Evolutionary conservation across 1,284 basidiomycete genomes (phyloP), one percentile per base, ranked within the genome.

Genomic region (Cutaneotrichosporon daszewskae): DNA sequence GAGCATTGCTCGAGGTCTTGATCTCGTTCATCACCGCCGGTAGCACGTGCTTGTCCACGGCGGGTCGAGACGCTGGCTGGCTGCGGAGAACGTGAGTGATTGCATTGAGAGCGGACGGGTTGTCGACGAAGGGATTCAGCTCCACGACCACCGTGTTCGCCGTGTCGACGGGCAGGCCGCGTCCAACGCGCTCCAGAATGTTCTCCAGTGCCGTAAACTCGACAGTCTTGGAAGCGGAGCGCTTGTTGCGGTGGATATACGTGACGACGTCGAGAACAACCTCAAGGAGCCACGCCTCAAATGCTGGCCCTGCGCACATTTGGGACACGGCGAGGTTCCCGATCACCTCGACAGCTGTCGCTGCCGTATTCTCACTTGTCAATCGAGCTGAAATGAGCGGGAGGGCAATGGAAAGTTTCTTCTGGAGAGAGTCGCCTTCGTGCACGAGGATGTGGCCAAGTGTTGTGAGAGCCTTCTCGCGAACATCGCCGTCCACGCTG

Each of bases 401-500:
- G 34, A 79, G 64, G 20, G 66, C 66, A 4, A 60, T 58, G 4
- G 55, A 43, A 36, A 69, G 68, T n/a, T 72, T 65, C 8, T 45
- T 13, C 1, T 60, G 55, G 13, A 78, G 59, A 14, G 81, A 73
- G 40, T 90, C 87, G 1, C 85, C 84, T 10, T 89, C 87, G 53
- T 82, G 83, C 27, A 89, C 79, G 77, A 96, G 85, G 5, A 97
- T 72, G 59, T 88, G 84, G 1, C 85, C 89, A 27, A 96, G 78
- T 32, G 81, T 82, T 25, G 84, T 80, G 58, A 97, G 84, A 0
- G 89, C 89, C 52, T 79, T 81, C 27, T 80, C 78, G 31, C 88
- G 81, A 25, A 98, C 88, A 54, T 96, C 90, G 11, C 87, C 83
- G 65, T 97, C 94, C 4, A 90, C 89, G 52, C 89, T 86, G 47